Evolutionary conservation across 768 basidiomycete species (phyloP), one percentile per base, ranked within the genome.

Genomic region (Hypsizygus marmoreus): DNA sequence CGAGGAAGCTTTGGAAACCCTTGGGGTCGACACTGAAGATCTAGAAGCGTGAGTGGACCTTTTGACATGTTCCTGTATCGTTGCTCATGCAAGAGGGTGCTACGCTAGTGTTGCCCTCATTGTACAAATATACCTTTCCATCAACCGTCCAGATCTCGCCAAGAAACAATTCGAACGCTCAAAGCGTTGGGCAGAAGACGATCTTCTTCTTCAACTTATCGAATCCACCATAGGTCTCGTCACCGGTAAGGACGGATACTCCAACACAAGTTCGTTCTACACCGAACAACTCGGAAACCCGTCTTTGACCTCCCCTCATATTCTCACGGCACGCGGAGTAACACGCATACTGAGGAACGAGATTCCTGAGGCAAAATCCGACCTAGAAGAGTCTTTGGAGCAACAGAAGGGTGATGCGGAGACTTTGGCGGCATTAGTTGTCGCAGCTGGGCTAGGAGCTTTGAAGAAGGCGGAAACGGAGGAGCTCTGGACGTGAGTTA

Each of bases 1-100:
- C 9, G 94, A 97, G 65, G 94, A 97, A 67, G 94, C 93, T 2
- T 70, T 97, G 19, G 94, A 95, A 66, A 94, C 90, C 0, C 74
- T 97, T 24, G 84, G 84, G 6, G 79, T 78, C 5, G 86, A 83
- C 37, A 81, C 81, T 24, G 79, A 86, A 51, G 88, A 91, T 56
- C 77, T 93, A 28, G 94, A 97, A 74, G 88, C 90, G 93, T 95
- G 65, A 57, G 90, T 78, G 6, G 16, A 24, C 34, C n/a, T 29
- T 32, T n/a, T 34, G 20, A 7, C n/a, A 12, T 40, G 12, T 36
- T 26, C 16, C 6, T 30, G 23, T 20, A 40, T 36, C 39, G 22
- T 38, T 19, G 20, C 43, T 40, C 16, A 31, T 13, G 22, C 29
- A 25, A n/a, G n/a, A n/a, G 30, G 6, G n/a, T 43, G 43, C 39